These are phyloP conservation scores for Morella rubra DNA, from an alignment of 306 rosid genomes.

Conservation along the genomic window DNA sequence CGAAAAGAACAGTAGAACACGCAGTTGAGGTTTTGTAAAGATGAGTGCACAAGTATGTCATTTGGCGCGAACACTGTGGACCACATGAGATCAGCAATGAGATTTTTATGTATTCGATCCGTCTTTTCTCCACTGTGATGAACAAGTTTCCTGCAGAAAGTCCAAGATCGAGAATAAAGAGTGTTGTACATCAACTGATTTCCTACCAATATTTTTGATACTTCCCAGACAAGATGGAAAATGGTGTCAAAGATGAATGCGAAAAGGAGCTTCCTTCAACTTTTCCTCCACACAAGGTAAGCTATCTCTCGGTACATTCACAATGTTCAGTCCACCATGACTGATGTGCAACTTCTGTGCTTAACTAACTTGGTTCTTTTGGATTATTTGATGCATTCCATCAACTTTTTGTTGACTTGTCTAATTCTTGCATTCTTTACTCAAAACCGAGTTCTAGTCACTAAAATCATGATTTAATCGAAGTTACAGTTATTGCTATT, in stretches of 20 bases:
- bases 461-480: background rate
- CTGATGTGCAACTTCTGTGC: background rate
- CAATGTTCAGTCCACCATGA: background rate
- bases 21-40: too few relatives aligned
- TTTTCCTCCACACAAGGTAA: background rate
- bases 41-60: background rate
- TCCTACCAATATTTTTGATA: background rate
- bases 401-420: background rate
- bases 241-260: background rate
- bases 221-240: conserved; percentile 1
- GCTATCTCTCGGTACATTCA: background rate
- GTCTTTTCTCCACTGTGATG: too few relatives aligned
- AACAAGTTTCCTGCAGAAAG: too few relatives aligned
- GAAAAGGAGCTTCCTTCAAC: conserved; percentile 1
- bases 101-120: too few relatives aligned
- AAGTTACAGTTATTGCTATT: background rate
- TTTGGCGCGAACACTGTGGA: background rate
- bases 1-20: background rate
- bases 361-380: background rate
- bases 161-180: too few relatives aligned
- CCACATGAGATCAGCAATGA: too few relatives aligned
- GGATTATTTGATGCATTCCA: background rate
- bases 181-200: background rate
- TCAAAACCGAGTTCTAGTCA: too few relatives aligned
- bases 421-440: background rate